phyloP scores from a whole-genome alignment of 2,329 filamentous ascomycete genomes.

The Teratosphaeria nubilosa region DNA sequence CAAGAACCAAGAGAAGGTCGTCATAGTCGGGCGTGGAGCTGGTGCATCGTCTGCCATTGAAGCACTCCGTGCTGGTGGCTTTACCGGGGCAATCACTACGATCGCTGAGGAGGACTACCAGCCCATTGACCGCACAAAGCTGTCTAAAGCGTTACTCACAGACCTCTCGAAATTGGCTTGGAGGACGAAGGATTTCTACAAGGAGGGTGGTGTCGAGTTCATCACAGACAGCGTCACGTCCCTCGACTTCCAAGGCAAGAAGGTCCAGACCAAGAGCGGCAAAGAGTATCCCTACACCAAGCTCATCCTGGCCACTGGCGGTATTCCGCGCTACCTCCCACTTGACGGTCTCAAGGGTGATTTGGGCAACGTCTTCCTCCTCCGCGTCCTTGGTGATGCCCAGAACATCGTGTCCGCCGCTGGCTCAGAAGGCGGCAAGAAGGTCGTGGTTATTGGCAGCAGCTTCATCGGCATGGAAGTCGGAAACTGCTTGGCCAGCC shows the following conservation, averaged over 20 bases:
- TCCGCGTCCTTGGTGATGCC: slow-evolving; percentile 68
- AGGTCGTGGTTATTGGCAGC: slow-evolving; percentile 82
- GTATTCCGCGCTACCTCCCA: slow-evolving; percentile 63
- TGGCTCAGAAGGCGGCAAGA: slow-evolving; percentile 70
- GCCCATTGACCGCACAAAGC: slow-evolving; percentile 78
- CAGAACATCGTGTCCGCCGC: slow-evolving; percentile 70
- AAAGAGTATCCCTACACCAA: slow-evolving; percentile 71
- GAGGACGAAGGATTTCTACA: slow-evolving; percentile 70
- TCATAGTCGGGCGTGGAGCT: slow-evolving; percentile 81
- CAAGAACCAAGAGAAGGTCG: slow-evolving; percentile 51
- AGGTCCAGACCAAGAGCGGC: slow-evolving; percentile 64
- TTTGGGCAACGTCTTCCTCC: slow-evolving; percentile 74
- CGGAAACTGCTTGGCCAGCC: slow-evolving; percentile 65
- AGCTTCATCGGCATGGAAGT: slow-evolving; percentile 98
- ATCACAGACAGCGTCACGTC: slow-evolving; percentile 50
- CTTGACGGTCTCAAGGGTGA: slow-evolving; percentile 73
- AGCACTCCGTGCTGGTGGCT: slow-evolving; percentile 71
- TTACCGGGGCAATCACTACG: slow-evolving; percentile 67
- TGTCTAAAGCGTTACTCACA: slow-evolving; percentile 84
- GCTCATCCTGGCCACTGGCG: slow-evolving; percentile 82
- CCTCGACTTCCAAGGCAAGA: slow-evolving; percentile 66
- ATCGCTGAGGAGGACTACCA: slow-evolving; percentile 75
- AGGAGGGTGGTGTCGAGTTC: slow-evolving; percentile 47
- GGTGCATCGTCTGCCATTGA: slow-evolving; percentile 75
- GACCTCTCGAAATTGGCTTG: slow-evolving; percentile 70